Conservation (phyloP, 441 rosid species). For the Dalechampia spathulata region DNA sequence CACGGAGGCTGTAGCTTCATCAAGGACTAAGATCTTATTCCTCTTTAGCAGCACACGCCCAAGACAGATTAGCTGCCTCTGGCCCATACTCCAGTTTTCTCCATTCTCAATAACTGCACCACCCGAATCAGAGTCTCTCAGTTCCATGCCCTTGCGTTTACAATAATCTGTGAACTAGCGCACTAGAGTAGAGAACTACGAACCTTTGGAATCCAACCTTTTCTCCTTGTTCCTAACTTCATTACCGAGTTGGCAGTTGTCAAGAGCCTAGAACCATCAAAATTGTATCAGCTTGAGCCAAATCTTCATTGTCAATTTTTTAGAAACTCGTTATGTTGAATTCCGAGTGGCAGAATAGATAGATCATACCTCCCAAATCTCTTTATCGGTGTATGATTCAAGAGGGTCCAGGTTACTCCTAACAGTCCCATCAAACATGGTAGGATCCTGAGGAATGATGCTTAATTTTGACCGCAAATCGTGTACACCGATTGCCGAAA, state of each 20-base stretch:
- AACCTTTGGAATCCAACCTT: conserved; percentile 61
- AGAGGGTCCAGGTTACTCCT: conserved; percentile 87
- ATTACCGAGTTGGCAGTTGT: conserved; percentile 87
- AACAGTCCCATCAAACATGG: conserved; percentile 91
- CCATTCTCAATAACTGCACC: conserved; percentile 74
- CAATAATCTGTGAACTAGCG: not conserved
- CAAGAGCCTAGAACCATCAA: conserved; percentile 47
- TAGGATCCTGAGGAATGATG: conserved; percentile 92
- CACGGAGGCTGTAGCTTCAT: conserved; percentile 96
- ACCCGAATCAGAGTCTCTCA: no score
- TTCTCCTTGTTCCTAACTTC: conserved; percentile 76
- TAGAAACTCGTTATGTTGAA: no score
- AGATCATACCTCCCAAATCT: conserved; percentile 82
- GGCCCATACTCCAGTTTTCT: conserved; percentile 97
- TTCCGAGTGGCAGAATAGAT: not conserved
- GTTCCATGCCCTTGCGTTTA: no score
- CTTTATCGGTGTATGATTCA: conserved; percentile 67
- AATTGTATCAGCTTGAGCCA: not conserved
- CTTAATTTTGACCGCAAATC: conserved; percentile 77
- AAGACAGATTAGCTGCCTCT: conserved; percentile 86
- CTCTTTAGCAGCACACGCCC: conserved; percentile 75
- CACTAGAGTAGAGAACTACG: no score
- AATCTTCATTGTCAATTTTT: not conserved
- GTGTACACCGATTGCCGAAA: conserved; percentile 66
- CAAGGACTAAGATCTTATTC: conserved; percentile 77